A percentile compares a stretch with the other conserved stretches of the same genome.
Conservation (phyloP, 306 rosid species). For the Prunus mira region DNA sequence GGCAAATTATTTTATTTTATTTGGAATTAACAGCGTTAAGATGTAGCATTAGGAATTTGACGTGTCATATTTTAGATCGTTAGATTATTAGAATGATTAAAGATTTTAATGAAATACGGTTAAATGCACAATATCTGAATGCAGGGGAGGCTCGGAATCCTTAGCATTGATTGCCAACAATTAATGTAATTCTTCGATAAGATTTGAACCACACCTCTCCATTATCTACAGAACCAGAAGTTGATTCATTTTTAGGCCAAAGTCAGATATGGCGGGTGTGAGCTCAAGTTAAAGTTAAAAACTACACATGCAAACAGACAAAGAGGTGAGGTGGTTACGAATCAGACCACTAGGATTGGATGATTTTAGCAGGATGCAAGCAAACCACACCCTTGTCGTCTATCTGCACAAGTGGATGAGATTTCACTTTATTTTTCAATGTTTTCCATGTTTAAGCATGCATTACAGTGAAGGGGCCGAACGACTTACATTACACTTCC, state of each 20-base stretch:
- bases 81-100: too few species aligned
- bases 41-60: too few species aligned
- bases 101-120: accelerated
- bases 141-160: too few species aligned
- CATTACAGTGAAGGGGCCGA: not conserved
- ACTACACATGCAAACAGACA: not conserved
- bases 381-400: not conserved
- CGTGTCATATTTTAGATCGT: too few species aligned
- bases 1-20: too few species aligned
- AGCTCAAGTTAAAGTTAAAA: not conserved
- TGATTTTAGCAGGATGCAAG: not conserved
- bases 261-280: too few species aligned
- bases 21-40: too few species aligned
- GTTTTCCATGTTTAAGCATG: not conserved
- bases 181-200: too few species aligned
- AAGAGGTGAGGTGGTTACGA: not conserved
- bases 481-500: not conserved
- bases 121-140: too few species aligned
- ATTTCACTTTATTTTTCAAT: not conserved
- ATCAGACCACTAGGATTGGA: not conserved
- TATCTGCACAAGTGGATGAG: not conserved
- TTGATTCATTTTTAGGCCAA: not conserved
- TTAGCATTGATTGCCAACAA: too few species aligned
- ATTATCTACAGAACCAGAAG: too few species aligned
- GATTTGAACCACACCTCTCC: too few species aligned